Evolutionary conservation across 2,329 filamentous ascomycete species (phyloP), one percentile per base, ranked within the genome.

Genomic region (Ophiostoma perfectum): DNA sequence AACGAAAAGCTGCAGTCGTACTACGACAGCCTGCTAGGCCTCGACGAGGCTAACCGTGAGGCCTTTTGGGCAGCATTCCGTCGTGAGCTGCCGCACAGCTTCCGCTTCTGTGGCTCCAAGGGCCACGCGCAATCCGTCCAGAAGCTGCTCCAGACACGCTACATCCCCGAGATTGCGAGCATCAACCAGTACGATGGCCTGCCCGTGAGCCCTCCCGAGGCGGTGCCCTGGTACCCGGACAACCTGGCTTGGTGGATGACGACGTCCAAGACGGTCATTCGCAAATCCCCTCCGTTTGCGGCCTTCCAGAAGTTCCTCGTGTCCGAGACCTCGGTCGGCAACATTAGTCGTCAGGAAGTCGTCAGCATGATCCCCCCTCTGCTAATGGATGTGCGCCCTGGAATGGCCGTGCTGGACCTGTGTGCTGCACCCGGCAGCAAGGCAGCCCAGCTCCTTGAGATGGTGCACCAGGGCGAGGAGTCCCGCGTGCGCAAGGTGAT

Each of bases 311-410:
- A 96, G 78, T 99, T 97, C 82, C 85, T 99, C 66, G 95, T 99
- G 65, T 96, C 94, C 66, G 95, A 99, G 83, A 97, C 95, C 4
- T 93, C 91, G 68, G 93, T 98, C 36, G 95, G 95, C 75, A 99
- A 98, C 78, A 98, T 99, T 75, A 97, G 91, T 79, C 88, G 95
- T 75, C 95, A 99, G 79, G 95, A 99, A 81, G 90, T 97, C 62
- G 95, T 99, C 75, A 97, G 92, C 81, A 99, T 99, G 95, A 98
- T 99, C 71, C 95, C 95, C 39, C 95, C 95, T 39, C 85, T 98
- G 74, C 83, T 98, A 74, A 90, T 99, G 83, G 93, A 98, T 75
- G 84, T 98, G 66, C 87, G 88, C 73, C 93, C 95, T 4, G 92
- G 93, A 67, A 96, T 97, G 89, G 90, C 90, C 1, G 93, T 97